Evolutionary conservation across 106 monocot species (phyloP), one percentile per base, ranked within the genome.

Genomic region (Dioscorea alata): DNA sequence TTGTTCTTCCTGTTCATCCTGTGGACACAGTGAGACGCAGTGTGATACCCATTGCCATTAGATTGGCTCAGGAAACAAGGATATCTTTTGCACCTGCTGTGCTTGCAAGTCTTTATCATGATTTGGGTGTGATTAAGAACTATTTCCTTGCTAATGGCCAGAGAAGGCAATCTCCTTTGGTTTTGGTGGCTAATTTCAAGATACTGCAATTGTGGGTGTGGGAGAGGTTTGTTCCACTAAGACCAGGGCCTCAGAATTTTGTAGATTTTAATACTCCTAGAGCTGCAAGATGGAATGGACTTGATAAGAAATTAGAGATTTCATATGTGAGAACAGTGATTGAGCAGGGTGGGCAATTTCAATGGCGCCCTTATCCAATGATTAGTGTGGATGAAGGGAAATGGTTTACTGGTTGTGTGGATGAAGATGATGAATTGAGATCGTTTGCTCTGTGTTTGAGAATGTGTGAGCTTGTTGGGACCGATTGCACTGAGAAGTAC

Each of bases 171-270:
- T 14, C 63, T 34, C 57, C 64, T 49, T 60, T 88, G 17, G 31
- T 58, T 53, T 54, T 78, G 1, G 86, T 76, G 81, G 81, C 86
- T 6, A 89, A 79, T 59, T 72, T 89, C 54, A 71, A 84, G 59
- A 61, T 93, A 23, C 58, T 93, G 13, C 84, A 89, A 56, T 21
- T 93, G 49, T 93, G 93, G 93, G 14, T 78, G 35, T 89, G 93
- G 93, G 93, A 93, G 77, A 78, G 81, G 22, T 93, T 89, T 71
- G 50, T 72, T 13, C 49, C 72, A 49, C 50, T 93, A 61, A 68
- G 81, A 53, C 86, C 78, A 0, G 82, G 77, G 24, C 33, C 28
- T 12, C 60, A 68, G 13, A 76, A 70, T 3, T 28, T 28, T 28
- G 28, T 28, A 1, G 28, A 28, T 28, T 28, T 28, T n/a, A n/a